phyloP scores from a whole-genome alignment of 2,329 filamentous ascomycete species.

The Alternaria rosae region DNA sequence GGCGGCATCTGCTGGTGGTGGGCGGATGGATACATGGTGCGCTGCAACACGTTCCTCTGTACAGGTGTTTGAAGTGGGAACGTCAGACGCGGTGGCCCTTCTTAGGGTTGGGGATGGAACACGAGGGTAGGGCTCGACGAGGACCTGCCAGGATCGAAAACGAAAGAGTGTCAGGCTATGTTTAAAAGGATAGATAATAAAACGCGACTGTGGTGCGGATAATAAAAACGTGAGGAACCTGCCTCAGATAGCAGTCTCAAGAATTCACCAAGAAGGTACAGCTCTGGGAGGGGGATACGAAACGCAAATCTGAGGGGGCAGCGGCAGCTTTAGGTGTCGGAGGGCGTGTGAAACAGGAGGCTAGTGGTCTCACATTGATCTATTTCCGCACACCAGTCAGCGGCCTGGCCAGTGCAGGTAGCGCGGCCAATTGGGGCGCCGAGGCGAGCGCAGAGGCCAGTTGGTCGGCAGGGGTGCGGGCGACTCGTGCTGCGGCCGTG shows the following conservation, averaged over 20 bases:
- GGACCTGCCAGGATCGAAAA: conserved; percentile 50
- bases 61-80: conserved; percentile 35
- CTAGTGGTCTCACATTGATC: conserved; percentile 48
- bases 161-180: conserved; percentile 48
- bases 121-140: conserved; percentile 42
- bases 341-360: conserved; percentile 51
- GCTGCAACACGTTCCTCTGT: conserved; percentile 47
- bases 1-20: conserved; percentile 83
- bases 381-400: conserved; percentile 44
- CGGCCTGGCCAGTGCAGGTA: conserved; percentile 32
- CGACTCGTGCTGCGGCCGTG: conserved; percentile 33
- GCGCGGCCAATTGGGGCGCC: conserved; percentile 32
- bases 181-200: conserved; percentile 42
- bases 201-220: conserved; percentile 35
- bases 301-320: conserved; percentile 50
- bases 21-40: conserved; percentile 58
- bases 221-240: conserved; percentile 37
- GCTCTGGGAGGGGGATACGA: conserved; percentile 45
- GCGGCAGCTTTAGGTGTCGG: conserved; percentile 51
- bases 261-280: conserved; percentile 44
- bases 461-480: conserved; percentile 17
- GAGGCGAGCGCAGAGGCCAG: conserved; percentile 16
- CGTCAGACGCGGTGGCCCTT: conserved; percentile 39
- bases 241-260: conserved; percentile 48
- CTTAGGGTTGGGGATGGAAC: conserved; percentile 27